Conservation (phyloP, 805 yeast species). For the Kockiozyma suomiensis region DNA sequence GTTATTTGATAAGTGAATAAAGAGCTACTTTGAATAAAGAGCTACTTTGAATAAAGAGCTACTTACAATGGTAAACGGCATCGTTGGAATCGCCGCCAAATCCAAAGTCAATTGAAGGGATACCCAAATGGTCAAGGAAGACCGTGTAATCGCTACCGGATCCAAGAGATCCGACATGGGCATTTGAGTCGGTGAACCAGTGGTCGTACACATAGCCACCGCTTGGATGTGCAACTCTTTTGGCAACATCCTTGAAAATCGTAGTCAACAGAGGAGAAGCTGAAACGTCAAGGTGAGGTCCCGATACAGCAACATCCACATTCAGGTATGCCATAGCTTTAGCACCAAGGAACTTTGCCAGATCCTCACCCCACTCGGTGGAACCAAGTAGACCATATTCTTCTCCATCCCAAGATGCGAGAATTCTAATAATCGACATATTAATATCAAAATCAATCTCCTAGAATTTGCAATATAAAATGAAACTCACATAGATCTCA, state of each 20-base stretch:
- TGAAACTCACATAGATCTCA: conserved; percentile 57
- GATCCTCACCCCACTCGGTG: conserved; percentile 74
- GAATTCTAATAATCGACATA: conserved; percentile 39
- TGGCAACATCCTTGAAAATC: conserved; percentile 51
- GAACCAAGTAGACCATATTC: conserved; percentile 74
- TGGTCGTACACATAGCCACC: conserved; percentile 42
- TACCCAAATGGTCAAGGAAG: conserved; percentile 48
- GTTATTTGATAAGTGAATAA: no score
- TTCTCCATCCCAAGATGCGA: conserved; percentile 83
- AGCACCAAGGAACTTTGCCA: conserved; percentile 49
- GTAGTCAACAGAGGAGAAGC: conserved; percentile 63
- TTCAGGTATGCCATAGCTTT: conserved; percentile 69
- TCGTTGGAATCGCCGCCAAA: conserved; percentile 47
- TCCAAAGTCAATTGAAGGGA: conserved; percentile 58
- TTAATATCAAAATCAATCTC: background rate
- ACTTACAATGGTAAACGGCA: conserved; percentile 58
- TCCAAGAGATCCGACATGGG: conserved; percentile 55
- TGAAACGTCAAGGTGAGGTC: conserved; percentile 53
- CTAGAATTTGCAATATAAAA: background rate
- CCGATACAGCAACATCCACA: conserved; percentile 66
- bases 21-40: no score
- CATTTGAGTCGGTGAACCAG: conserved; percentile 41
- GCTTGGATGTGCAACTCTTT: conserved; percentile 52
- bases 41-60: background rate
- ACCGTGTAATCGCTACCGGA: conserved; percentile 68